Evolutionary conservation across 2,329 filamentous ascomycete species (phyloP).

Genomic region (Phialocephala subalpina): DNA sequence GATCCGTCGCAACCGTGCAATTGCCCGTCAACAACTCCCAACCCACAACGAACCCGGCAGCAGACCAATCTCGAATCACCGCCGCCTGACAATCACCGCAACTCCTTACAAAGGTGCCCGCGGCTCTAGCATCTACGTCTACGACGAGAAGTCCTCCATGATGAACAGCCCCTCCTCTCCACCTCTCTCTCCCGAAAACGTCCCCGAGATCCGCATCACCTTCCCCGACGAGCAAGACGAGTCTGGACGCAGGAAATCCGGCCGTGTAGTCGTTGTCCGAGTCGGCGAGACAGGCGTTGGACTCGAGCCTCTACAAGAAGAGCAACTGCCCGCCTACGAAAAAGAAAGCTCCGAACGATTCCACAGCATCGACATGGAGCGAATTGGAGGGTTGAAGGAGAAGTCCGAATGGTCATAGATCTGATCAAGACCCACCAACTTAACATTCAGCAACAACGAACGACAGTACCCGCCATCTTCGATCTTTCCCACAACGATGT

Average conservation of each 20-base stretch:
- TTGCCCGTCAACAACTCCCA: conserved; percentile 66
- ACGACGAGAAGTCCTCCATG: conserved; percentile 81
- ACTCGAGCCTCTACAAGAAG: conserved; percentile 81
- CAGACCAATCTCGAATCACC: conserved; percentile 55
- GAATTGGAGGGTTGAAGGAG: conserved; percentile 93
- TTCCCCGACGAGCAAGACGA: conserved; percentile 97
- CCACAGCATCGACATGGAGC: conserved; percentile 92
- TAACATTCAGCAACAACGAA: conserved; percentile 6
- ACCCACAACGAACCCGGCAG: conserved; percentile 62
- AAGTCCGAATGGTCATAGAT: conserved; percentile 58
- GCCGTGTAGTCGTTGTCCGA: conserved; percentile 88
- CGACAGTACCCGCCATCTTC: conserved; percentile 16
- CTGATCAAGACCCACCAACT: conserved; percentile 30
- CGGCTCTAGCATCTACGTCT: conserved; percentile 77
- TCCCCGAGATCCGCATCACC: conserved; percentile 97
- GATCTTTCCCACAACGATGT: conserved; percentile 1
- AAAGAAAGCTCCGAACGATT: conserved; percentile 82
- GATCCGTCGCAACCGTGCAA: conserved; percentile 58
- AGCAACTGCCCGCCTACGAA: conserved; percentile 87
- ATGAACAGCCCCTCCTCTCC: conserved; percentile 78
- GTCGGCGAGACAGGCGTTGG: conserved; percentile 90
- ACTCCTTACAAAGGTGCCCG: conserved; percentile 49
- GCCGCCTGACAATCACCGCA: conserved; percentile 61
- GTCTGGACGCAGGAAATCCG: conserved; percentile 80
- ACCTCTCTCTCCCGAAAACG: conserved; percentile 79